Evolutionary conservation across 2,329 filamentous ascomycete species (phyloP), one percentile per base, ranked within the genome.

Genomic region (Talaromyces sp.): DNA sequence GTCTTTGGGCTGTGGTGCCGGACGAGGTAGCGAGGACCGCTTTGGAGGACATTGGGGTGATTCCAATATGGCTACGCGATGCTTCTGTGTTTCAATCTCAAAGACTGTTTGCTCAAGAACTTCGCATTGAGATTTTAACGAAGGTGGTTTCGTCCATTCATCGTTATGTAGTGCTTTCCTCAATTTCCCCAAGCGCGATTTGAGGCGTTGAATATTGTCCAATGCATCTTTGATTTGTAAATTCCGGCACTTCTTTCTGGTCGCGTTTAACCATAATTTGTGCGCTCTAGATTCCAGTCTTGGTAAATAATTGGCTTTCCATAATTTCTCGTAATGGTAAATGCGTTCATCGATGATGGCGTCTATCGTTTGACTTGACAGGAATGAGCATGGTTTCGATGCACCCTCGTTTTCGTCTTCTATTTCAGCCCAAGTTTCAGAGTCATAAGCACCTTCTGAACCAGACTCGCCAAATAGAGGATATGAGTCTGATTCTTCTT

Each of bases 101-200:
- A 86, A 83, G 0, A 97, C 77, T 3, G 83, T 92, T 4, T 81
- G 79, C 66, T 94, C 87, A 63, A 96, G 78, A 41, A 79, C 83
- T 11, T 78, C 76, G 58, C 87, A 87, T 70, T 87, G 85, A 6
- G 76, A 78, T 31, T 81, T 77, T 14, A 95, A 73, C 14, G 87
- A 82, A 1, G 75, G 70, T 24, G 79, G 77, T 8, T 79, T 84
- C 11, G 76, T 74, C 85, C 88, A 92, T 35, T 80, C 73, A 16
- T 83, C 78, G 0, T 73, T 69, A 24, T 81, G 68, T 39, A 92
- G 85, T 22, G 86, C 82, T 1, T 80, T 70, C 10, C 82, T 81
- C 16, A 87, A 75, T 56, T 83, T 87, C n/a, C 74, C 72, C 35
- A 94, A 80, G 10, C 89, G 86, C 2, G 70, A 66, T 13, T 83